Conservation (phyloP, 2,329 filamentous ascomycete species). For the Achaetomium macrosporum region DNA sequence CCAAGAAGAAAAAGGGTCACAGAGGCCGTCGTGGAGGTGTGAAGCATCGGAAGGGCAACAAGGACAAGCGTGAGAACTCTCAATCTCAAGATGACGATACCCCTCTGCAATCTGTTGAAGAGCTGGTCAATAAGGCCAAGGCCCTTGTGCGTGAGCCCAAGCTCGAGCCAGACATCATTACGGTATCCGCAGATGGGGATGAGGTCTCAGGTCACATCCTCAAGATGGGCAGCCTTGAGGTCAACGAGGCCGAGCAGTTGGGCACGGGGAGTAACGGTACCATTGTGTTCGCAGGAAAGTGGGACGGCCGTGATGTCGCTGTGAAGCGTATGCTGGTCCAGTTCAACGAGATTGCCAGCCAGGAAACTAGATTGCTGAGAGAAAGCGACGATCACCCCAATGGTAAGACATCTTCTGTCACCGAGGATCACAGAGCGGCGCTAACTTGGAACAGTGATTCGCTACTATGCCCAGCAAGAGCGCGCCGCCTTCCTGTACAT, state of each 20-base stretch:
- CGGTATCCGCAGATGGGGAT: conserved; percentile 50
- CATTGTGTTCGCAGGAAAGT: conserved; percentile 88
- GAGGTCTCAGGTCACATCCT: conserved; percentile 55
- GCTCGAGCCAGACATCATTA: conserved; percentile 58
- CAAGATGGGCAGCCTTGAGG: conserved; percentile 58
- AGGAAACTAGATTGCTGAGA: conserved; percentile 83
- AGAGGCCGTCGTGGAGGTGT: conserved; percentile 67
- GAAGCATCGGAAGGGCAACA: conserved; percentile 53
- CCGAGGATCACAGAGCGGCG: neutral
- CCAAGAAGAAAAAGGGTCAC: conserved; percentile 63
- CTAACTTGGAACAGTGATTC: conserved; percentile 60
- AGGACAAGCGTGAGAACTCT: conserved; percentile 47
- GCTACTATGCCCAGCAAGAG: conserved; percentile 89
- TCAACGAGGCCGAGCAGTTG: conserved; percentile 57
- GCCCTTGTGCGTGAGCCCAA: conserved; percentile 46
- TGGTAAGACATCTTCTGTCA: conserved; percentile 37
- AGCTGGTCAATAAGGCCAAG: conserved; percentile 54
- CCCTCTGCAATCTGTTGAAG: conserved; percentile 49
- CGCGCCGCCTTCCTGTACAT: conserved; percentile 93
- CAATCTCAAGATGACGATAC: conserved; percentile 44
- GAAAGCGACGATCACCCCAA: conserved; percentile 96
- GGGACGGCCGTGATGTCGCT: conserved; percentile 86
- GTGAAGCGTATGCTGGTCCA: conserved; percentile 96
- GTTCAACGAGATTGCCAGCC: conserved; percentile 91
- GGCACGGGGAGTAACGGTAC: conserved; percentile 93